Conservation (phyloP, 1,284 basidiomycete genomes). For the Caloboletus firmus region DNA sequence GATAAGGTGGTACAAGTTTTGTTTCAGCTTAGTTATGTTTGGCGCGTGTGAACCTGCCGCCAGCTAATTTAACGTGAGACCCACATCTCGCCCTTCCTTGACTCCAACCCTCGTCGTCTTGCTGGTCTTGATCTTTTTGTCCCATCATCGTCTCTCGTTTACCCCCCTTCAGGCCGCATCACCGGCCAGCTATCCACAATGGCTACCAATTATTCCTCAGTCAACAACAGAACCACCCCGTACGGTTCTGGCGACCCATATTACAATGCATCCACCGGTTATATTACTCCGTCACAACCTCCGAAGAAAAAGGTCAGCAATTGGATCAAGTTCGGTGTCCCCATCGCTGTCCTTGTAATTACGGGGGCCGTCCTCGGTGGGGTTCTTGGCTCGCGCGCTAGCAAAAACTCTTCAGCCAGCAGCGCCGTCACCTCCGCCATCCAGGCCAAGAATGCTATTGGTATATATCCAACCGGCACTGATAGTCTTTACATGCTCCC, state of each 20-base stretch:
- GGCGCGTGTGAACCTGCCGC: slow-evolving; percentile 21
- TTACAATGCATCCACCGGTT: slow-evolving; percentile 67
- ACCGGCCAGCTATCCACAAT: slow-evolving; percentile 19
- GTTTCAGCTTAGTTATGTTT: too few relatives aligned
- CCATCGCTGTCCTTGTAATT: slow-evolving; percentile 55
- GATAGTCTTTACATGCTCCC: slow-evolving; percentile 76
- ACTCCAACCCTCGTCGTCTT: neutral
- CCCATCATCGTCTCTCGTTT: slow-evolving; percentile 32
- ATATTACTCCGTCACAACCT: slow-evolving; percentile 47
- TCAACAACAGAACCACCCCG: slow-evolving; percentile 42
- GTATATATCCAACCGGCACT: slow-evolving; percentile 72
- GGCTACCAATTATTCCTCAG: slow-evolving; percentile 48
- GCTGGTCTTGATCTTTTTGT: slow-evolving; percentile 7
- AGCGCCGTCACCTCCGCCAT: slow-evolving; percentile 51
- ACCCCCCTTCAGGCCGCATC: slow-evolving; percentile 8
- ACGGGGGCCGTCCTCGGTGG: slow-evolving; percentile 67
- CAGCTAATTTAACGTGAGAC: neutral
- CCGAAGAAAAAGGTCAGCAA: slow-evolving; percentile 43
- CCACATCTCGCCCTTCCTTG: neutral
- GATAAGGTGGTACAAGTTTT: too few relatives aligned
- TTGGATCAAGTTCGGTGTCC: slow-evolving; percentile 60
- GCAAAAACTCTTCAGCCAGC: slow-evolving; percentile 43
- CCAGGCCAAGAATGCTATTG: slow-evolving; percentile 60
- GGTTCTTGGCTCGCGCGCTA: slow-evolving; percentile 56
- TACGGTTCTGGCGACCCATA: slow-evolving; percentile 62